These are phyloP conservation scores for Zea mays DNA, from an alignment of 176 grass and related monocot species.

Conservation along the genomic window DNA sequence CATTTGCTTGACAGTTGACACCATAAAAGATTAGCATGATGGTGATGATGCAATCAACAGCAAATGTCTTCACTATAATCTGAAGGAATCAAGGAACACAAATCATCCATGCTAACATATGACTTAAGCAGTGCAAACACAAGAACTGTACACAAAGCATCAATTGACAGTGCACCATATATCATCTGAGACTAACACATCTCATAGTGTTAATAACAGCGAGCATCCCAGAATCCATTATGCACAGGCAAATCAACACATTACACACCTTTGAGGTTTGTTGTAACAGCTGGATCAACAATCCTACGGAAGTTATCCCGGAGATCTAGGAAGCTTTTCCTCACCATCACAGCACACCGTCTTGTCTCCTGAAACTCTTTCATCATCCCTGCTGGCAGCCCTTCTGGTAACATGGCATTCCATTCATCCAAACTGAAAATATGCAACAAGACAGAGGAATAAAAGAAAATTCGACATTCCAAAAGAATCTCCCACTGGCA, in stretches of 20 bases:
- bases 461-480: not conserved
- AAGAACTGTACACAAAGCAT: not conserved
- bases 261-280: conserved; percentile 67
- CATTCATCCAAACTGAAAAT: conserved; percentile 88
- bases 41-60: not conserved
- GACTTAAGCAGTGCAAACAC: conserved; percentile 4
- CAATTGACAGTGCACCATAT: not conserved
- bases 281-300: conserved; percentile 64
- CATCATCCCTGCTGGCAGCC: conserved; percentile 77
- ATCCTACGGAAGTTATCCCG: conserved; percentile 90
- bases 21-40: not conserved
- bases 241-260: not conserved
- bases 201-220: not conserved
- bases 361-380: conserved; percentile 95
- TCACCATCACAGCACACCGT: conserved; percentile 92
- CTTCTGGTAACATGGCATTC: conserved; percentile 83
- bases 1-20: conserved; percentile 2
- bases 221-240: conserved; percentile 19
- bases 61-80: not conserved
- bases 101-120: conserved; percentile 19
- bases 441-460: conserved; percentile 7
- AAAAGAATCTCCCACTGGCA: conserved; percentile 7
- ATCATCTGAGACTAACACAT: not conserved
- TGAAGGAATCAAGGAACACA: not conserved
- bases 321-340: conserved; percentile 83